Base-by-base conservation (phyloP, 2,329 filamentous ascomycete genomes). In the Alternaria infectoria region DNA sequence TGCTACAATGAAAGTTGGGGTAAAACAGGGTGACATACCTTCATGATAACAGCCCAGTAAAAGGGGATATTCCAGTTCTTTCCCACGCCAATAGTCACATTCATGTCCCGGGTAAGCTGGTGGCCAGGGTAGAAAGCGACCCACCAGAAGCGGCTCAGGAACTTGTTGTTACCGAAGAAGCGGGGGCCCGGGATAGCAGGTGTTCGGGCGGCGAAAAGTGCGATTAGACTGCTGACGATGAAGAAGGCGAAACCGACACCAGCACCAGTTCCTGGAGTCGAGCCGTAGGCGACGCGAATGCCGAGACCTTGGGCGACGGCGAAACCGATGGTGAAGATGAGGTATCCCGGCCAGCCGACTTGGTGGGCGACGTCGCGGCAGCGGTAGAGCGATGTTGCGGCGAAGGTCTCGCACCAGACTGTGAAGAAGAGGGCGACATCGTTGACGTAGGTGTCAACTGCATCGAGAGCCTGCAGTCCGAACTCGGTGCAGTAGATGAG, bases 401-500 rank as follows among this genome's bases (percentile, higher is more conserved):
- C 79, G 60, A 86, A 78, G 72, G 84, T 77, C 77, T 87, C 73
- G 64, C 83, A 63, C 78, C 84, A 80, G 56, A 87, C 79, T 40
- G 36, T 40, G 19, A 87, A 68, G 57, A 87, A 81, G n/a, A 87
- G 68, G n/a, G 81, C 77, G 11, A 85, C 77, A 66, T 86, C 83
- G 68, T 85, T 87, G 59, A 84, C 80, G 83, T 84, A 87, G 2
- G 80, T 75, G 54, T 87, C 86, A 17, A 87, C 79, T 3, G 83
- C 85, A n/a, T 83, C 80, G 2, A 87, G 78, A 0, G 86, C 79
- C 56, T 84, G 83, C 66, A 83, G 86, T 5, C 85, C 85, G 32
- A 86, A 86, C 55, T 86, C 78, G 0, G 85, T 86, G 71, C 85
- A 86, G 70, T 86, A 87, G 0, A 83, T 83, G 13, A 87, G 71